phyloP scores from a whole-genome alignment of 2,329 filamentous ascomycete genomes.

The Acephala macrosclerotiorum region DNA sequence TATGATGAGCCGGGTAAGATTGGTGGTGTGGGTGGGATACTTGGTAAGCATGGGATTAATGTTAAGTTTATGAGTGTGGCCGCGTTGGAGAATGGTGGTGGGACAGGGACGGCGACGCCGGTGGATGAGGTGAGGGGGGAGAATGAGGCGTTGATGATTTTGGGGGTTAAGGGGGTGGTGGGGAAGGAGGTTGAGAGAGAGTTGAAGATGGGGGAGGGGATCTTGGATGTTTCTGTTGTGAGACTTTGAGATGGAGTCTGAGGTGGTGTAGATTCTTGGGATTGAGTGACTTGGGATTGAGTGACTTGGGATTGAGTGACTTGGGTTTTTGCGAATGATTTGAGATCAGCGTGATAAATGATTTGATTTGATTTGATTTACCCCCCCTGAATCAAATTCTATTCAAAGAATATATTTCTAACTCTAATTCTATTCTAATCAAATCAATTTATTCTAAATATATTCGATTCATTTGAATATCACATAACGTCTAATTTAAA shows the following conservation, averaged over 20 bases:
- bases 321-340: neutral
- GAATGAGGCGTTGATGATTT: constrained; percentile 82
- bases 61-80: constrained; percentile 83
- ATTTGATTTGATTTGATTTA: too few species aligned
- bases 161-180: constrained; percentile 74
- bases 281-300: neutral
- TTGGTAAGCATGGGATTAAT: constrained; percentile 77
- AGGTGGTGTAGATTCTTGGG: neutral
- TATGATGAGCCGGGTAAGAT: constrained; percentile 86
- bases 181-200: constrained; percentile 61
- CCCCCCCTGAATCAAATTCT: too few species aligned
- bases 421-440: too few species aligned
- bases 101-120: constrained; percentile 25
- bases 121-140: constrained; percentile 40
- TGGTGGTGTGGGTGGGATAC: constrained; percentile 74
- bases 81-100: constrained; percentile 48
- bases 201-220: constrained; percentile 57
- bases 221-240: constrained; percentile 63
- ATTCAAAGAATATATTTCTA: too few species aligned
- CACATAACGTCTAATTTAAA: too few species aligned
- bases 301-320: neutral
- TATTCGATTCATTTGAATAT: too few species aligned
- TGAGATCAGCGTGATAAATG: too few species aligned
- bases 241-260: constrained; percentile 33
- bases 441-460: too few species aligned